Conservation (phyloP, 148 eudicot genomes). For the Amaranthus cruentus region DNA sequence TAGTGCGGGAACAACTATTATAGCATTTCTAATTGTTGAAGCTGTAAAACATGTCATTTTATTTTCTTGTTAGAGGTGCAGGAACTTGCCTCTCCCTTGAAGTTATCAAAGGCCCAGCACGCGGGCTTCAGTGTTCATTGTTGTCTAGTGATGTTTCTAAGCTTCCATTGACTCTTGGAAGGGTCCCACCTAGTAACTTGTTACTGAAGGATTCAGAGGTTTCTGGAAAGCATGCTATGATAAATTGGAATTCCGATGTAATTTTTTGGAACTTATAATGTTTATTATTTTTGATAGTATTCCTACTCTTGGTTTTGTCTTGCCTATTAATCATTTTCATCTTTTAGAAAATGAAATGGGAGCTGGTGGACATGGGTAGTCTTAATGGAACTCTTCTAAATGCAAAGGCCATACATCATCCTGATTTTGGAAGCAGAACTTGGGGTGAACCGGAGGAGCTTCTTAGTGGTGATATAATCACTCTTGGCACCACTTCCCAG, state of each 20-base stretch:
- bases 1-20: not conserved
- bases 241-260: conserved; percentile 83
- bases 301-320: not conserved
- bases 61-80: conserved; percentile 78
- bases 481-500: conserved; percentile 84
- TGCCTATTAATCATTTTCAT: conserved; percentile 4
- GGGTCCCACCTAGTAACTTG: conserved; percentile 79
- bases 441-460: conserved; percentile 90
- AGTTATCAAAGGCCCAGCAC: conserved; percentile 79
- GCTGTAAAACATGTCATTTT: conserved; percentile 54
- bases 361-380: conserved; percentile 96
- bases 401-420: conserved; percentile 57
- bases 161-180: conserved; percentile 91
- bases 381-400: conserved; percentile 88
- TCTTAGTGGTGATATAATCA: conserved; percentile 67
- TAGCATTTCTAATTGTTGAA: conserved; percentile 22
- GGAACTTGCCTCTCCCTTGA: conserved; percentile 82
- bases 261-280: not conserved
- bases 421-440: conserved; percentile 71
- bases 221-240: conserved; percentile 95
- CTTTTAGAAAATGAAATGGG: conserved; percentile 85
- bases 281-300: not conserved
- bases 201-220: conserved; percentile 80
- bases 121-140: conserved; percentile 53
- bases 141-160: conserved; percentile 56